Evolutionary conservation across 345 rosid species (phyloP), one percentile per base, ranked within the genome.

Genomic region (Mallotus nudiflorus): DNA sequence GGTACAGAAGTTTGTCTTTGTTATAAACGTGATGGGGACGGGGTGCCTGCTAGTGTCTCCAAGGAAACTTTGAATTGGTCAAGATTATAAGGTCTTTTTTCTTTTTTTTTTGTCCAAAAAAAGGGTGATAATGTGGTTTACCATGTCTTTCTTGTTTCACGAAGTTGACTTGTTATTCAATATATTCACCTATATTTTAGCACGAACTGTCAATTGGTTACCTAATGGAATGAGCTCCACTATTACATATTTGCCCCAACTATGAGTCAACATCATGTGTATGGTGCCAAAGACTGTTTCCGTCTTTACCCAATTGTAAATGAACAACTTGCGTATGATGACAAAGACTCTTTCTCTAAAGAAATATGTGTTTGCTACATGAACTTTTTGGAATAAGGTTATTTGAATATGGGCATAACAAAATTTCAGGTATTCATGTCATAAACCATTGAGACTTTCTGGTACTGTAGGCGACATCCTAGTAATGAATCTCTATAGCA

Each of bases 31-130:
- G 69, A 24, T 20, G 24, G 70, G 55, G 69, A 53, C 57, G 14
- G 65, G 40, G 1, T 59, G 53, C 24, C 12, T 62, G 0, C 18
- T 14, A 49, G 13, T 6, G 39, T 10, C 39, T 46, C 55, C 53
- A 39, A 52, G 77, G 50, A 42, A 62, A 20, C 58, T 14, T 75
- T 63, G 85, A 81, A 74, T 45, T n/a, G 57, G 87, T 75, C 87
- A 70, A 40, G n/a, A n/a, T n/a, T n/a, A n/a, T n/a, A n/a, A n/a
- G n/a, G n/a, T n/a, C n/a, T n/a, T n/a, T n/a, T n/a, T n/a, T n/a
- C n/a, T n/a, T n/a, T n/a, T n/a, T n/a, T n/a, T n/a, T n/a, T n/a
- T n/a, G n/a, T n/a, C n/a, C n/a, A n/a, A n/a, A n/a, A n/a, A n/a
- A n/a, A n/a, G n/a, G n/a, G n/a, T n/a, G n/a, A 44, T 24, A 44